A percentile compares a stretch with the other conserved stretches of the same genome.
phyloP scores from a whole-genome alignment of 2,329 filamentous ascomycete genomes.

The Aspergillus nomiae region DNA sequence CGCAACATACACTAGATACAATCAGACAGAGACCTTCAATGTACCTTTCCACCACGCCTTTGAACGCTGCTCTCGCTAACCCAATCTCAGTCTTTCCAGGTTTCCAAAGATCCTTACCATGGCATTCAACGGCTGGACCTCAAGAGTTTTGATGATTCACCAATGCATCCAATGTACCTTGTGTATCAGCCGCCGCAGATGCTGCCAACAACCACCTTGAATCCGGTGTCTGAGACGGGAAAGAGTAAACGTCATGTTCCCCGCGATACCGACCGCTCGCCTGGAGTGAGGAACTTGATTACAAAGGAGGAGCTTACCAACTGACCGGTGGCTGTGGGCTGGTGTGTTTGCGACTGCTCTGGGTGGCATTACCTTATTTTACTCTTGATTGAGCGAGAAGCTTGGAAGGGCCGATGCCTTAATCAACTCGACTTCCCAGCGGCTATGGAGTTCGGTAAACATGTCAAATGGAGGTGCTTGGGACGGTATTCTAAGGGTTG shows the following conservation, averaged over 20 bases:
- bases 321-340: constrained; percentile 51
- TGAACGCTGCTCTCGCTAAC: constrained; percentile 10
- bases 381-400: constrained; percentile 23
- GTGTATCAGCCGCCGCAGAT: constrained; percentile 65
- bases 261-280: constrained; percentile 19
- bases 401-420: background rate
- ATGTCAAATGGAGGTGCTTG: background rate
- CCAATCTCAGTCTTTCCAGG: constrained; percentile 39
- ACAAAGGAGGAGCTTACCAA: constrained; percentile 37
- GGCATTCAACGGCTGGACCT: constrained; percentile 65
- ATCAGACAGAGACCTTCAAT: constrained; percentile 64
- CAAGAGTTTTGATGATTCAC: constrained; percentile 64
- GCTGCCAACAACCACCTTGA: constrained; percentile 68
- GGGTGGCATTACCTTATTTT: constrained; percentile 43
- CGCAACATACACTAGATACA: constrained; percentile 66
- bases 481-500: background rate
- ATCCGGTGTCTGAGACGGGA: constrained; percentile 53
- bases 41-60: constrained; percentile 40
- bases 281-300: constrained; percentile 31
- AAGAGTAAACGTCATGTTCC: constrained; percentile 36
- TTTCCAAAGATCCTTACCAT: constrained; percentile 61
- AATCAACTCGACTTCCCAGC: background rate
- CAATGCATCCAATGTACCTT: constrained; percentile 69
- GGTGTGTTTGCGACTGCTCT: constrained; percentile 50
- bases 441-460: constrained; percentile 9